Base-by-base conservation (phyloP, 2,329 filamentous ascomycete genomes). In the Acephala macrosclerotiorum region DNA sequence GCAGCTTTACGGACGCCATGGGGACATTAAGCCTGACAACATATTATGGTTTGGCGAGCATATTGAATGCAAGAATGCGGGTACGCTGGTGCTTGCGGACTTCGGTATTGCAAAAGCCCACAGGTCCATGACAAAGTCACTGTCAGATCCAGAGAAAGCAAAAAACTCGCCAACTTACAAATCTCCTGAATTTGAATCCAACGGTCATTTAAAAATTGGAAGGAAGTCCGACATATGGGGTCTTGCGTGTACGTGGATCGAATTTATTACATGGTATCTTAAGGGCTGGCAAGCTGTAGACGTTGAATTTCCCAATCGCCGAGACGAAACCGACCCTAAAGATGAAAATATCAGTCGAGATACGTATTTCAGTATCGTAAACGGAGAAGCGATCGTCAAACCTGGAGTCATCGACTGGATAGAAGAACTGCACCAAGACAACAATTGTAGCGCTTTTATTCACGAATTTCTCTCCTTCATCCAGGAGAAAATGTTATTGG, bases 211-310 rank as follows among this genome's bases (percentile, higher is more conserved):
- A 11, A 56, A 26, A 18, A 66, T 70, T 7, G 73, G 72, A 1
- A 65, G 66, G 5, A 61, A 58, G 2, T 68, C 68, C 36, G 73
- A 74, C 55, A 63, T 74, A 11, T 75, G 73, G 73, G 66, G 66
- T 2, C 68, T 75, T 1, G 73, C 72, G 6, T 75, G 73, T 40
- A 60, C 74, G 1, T 73, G 65, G 22, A 65, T 75, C 1, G 71
- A 74, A 53, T 60, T 75, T 8, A 45, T 72, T 9, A 55, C 68
- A 1, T 75, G 73, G 73, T 60, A 35, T 33, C 58, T n/a, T 29
- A 42, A 42, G 36, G 36, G 36, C 36, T 40, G 36, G 36, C 36
- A 40, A 40, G 36, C 36, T 40, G 36, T 40, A 12, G 36, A 40
- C 36, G 18, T 40, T 40, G 36, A 40, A 5, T 40, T 40, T 40